phyloP scores from a whole-genome alignment of 257 asterid genomes.

The Solanum sitiens region DNA sequence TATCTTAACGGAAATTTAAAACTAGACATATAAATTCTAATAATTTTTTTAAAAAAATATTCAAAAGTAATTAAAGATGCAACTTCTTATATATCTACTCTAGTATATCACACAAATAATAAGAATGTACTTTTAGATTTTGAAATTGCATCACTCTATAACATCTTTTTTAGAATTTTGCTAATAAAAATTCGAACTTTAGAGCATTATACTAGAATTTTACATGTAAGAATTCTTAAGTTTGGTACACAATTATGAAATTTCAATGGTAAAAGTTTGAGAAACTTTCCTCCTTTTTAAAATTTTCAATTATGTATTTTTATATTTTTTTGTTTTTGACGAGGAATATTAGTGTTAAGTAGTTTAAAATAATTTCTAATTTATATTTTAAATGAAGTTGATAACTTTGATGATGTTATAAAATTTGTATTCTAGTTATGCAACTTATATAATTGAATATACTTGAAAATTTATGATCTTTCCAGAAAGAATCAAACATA shows the following conservation, averaged over 20 bases:
- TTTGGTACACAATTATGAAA: too few relatives aligned
- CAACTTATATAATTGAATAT: not conserved
- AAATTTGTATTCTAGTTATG: not conserved
- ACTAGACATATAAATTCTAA: too few relatives aligned
- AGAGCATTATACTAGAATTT: not conserved
- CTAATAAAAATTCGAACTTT: not conserved
- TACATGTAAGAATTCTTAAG: not conserved
- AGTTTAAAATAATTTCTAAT: not conserved
- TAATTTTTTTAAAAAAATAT: too few relatives aligned
- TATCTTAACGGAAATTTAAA: too few relatives aligned
- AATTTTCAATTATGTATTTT: not conserved
- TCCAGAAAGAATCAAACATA: not conserved
- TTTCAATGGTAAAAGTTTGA: too few relatives aligned
- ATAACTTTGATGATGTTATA: too few relatives aligned
- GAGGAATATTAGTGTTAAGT: not conserved
- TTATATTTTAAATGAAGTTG: not conserved
- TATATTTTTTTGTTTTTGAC: not conserved
- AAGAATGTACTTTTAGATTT: not conserved
- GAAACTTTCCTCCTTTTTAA: not conserved
- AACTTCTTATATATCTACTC: too few relatives aligned
- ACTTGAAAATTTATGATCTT: not conserved
- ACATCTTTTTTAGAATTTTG: too few relatives aligned
- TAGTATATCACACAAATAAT: not conserved
- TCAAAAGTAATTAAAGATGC: too few relatives aligned
- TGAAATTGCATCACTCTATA: not conserved